A percentile compares a stretch with the other conserved stretches of the same genome.
phyloP scores from a whole-genome alignment of 2,329 filamentous ascomycete genomes.

The Beauveria varroae region DNA sequence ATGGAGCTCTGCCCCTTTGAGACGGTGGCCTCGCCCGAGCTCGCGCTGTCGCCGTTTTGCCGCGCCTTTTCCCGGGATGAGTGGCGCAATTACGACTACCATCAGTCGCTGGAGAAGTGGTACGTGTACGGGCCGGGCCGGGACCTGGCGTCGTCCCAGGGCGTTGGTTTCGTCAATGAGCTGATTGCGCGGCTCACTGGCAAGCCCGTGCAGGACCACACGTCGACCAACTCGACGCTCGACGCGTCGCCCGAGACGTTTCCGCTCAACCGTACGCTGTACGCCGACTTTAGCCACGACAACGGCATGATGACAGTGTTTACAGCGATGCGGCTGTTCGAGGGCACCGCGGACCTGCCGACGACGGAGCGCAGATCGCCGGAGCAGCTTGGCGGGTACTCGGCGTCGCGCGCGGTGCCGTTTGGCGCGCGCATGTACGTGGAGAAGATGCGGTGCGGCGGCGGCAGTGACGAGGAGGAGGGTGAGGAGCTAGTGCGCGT shows the following conservation, averaged over 20 bases:
- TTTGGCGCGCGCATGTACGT: slow-evolving; percentile 78
- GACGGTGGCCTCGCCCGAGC: slow-evolving; percentile 56
- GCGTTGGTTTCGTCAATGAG: slow-evolving; percentile 83
- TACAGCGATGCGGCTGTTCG: slow-evolving; percentile 71
- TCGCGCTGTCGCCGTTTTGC: slow-evolving; percentile 62
- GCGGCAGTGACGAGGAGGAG: slow-evolving; percentile 13
- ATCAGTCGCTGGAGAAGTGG: slow-evolving; percentile 72
- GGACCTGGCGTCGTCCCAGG: slow-evolving; percentile 72
- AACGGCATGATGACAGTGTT: slow-evolving; percentile 76
- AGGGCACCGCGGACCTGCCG: slow-evolving; percentile 49
- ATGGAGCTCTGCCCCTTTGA: slow-evolving; percentile 90
- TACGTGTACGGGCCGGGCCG: slow-evolving; percentile 76
- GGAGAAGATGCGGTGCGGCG: slow-evolving; percentile 70
- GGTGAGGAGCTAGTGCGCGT: slow-evolving; percentile 67
- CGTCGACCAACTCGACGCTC: slow-evolving; percentile 70
- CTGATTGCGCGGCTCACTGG: slow-evolving; percentile 72
- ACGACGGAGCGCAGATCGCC: slow-evolving; percentile 43
- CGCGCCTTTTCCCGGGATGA: slow-evolving; percentile 63
- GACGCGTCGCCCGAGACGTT: slow-evolving; percentile 63
- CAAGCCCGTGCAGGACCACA: slow-evolving; percentile 61
- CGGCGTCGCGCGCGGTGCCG: slow-evolving; percentile 71
- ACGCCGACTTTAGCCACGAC: slow-evolving; percentile 89
- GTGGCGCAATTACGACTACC: slow-evolving; percentile 77
- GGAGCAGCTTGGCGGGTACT: slow-evolving; percentile 56
- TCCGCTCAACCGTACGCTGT: slow-evolving; percentile 60